Conservation (phyloP, 805 yeast species). For the Clavispora vitiphila region DNA sequence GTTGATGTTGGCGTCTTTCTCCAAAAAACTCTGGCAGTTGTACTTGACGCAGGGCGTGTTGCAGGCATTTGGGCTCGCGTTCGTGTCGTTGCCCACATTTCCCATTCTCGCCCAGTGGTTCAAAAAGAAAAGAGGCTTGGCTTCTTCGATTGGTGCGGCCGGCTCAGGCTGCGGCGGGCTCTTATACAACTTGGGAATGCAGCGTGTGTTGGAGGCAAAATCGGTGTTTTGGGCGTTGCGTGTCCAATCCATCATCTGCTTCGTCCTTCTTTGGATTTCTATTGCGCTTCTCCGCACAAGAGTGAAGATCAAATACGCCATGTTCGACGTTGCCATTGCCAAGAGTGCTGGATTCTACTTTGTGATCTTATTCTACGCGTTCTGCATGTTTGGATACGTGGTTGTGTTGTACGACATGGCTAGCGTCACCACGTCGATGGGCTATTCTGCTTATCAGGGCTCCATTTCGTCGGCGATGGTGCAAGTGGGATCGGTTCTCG, state of each 20-base stretch:
- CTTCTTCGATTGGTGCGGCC: conserved; percentile 42
- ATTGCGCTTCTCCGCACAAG: conserved; percentile 13
- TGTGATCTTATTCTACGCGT: conserved; percentile 34
- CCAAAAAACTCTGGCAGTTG: conserved; percentile 59
- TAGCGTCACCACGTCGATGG: conserved; percentile 56
- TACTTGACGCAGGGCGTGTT: conserved; percentile 65
- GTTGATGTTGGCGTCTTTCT: conserved; percentile 54
- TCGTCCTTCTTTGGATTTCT: conserved; percentile 11
- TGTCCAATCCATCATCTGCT: conserved; percentile 28
- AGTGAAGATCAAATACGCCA: conserved; percentile 19
- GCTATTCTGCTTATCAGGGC: conserved; percentile 51
- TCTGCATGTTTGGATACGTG: conserved; percentile 58
- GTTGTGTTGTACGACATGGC: conserved; percentile 54
- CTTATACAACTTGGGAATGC: conserved; percentile 39
- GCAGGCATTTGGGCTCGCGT: conserved; percentile 51
- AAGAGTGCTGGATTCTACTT: conserved; percentile 40
- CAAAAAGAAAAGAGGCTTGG: conserved; percentile 53
- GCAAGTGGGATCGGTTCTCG: conserved; percentile 50
- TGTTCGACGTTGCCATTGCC: conserved; percentile 40
- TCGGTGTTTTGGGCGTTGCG: conserved; percentile 48
- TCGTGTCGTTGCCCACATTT: conserved; percentile 54
- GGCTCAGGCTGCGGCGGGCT: conserved; percentile 53
- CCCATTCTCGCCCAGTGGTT: conserved; percentile 72
- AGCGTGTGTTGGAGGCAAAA: conserved; percentile 30
- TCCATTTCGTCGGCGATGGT: conserved; percentile 59